Evolutionary conservation across 768 basidiomycete species (phyloP), one percentile per base, ranked within the genome.

Genomic region (Lactarius sanguifluus): DNA sequence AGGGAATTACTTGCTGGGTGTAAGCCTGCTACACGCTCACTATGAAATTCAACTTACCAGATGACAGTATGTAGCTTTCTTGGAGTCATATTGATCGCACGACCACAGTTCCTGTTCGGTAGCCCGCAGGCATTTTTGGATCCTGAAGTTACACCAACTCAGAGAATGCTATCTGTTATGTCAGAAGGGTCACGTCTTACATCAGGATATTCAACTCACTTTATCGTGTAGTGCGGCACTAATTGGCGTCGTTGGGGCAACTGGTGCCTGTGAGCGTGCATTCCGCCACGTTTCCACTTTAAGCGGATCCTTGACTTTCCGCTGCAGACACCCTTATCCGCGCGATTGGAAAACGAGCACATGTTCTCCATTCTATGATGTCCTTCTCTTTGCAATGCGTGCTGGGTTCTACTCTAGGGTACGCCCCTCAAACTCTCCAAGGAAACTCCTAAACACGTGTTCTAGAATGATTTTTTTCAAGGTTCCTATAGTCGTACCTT

Each of bases 61-160:
- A 32, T 16, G 55, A 20, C 5, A 56, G 55, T 56, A 18, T 56
- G 12, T 18, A 56, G 55, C 32, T 34, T 34, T 20, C 4, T 34
- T 20, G 32, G 32, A 3, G 55, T 56, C 30, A 8, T 56, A 9
- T 34, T 56, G 13, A 92, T 97, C 58, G 91, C 93, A 9, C 81
- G 91, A 41, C 94, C 94, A 0, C 77, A 81, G 1, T 85, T 86
- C 59, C 70, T 97, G 7, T 96, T 97, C 71, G 89, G 88, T 3
- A 59, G 57, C 36, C 59, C 50, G 25, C 23, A 34, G 30, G 47
- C 5, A 12, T 15, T 52, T 64, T 55, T 15, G 25, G 28, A 32
- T 5, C 47, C 61, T 16, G 62, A 67, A 13, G 77, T 61, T 16
- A 77, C 71, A 6, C 74, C 71, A 20, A 70, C 61, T 25, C 76